Evolutionary conservation across 768 basidiomycete species (phyloP).

Genomic region (Cystobasidium ongulense): DNA sequence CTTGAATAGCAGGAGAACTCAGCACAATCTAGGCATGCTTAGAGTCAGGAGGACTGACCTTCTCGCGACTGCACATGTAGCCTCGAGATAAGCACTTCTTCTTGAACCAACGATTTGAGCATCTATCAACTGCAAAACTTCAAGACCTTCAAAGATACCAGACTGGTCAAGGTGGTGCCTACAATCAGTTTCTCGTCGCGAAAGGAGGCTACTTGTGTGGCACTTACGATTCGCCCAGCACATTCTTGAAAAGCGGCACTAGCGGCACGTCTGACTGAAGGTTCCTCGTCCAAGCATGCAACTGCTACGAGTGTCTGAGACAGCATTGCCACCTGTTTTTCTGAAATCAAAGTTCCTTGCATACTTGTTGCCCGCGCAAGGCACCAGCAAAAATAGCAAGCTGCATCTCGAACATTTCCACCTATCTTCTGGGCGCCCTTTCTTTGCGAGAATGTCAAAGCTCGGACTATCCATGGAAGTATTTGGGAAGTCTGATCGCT

Average conservation of each 20-base stretch:
- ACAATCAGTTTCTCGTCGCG: neutral
- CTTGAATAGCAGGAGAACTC: neutral
- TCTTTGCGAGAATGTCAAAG: conserved; percentile 80
- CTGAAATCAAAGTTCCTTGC: conserved; percentile 48
- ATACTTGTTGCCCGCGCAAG: conserved; percentile 59
- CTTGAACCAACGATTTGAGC: conserved; percentile 87
- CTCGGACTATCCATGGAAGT: conserved; percentile 78
- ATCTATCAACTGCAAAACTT: conserved; percentile 81
- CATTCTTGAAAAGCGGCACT: conserved; percentile 97
- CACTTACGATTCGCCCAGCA: conserved; percentile 78
- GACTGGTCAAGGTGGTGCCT: conserved; percentile 50
- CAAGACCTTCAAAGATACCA: conserved; percentile 86
- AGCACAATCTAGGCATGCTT: conserved; percentile 44
- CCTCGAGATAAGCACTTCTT: conserved; percentile 71
- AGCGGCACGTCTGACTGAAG: conserved; percentile 86
- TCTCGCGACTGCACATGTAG: conserved; percentile 71
- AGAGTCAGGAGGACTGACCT: conserved; percentile 49
- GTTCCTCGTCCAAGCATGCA: conserved; percentile 82
- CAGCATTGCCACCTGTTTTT: conserved; percentile 54
- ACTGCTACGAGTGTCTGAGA: conserved; percentile 65
- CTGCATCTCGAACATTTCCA: conserved; percentile 86
- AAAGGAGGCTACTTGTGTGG: neutral
- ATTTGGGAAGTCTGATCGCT: conserved; percentile 56
- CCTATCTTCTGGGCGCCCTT: conserved; percentile 90
- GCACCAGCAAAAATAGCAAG: conserved; percentile 90